Base-by-base conservation (phyloP, 2,329 filamentous ascomycete species). In the Fonsecaea pedrosoi region DNA sequence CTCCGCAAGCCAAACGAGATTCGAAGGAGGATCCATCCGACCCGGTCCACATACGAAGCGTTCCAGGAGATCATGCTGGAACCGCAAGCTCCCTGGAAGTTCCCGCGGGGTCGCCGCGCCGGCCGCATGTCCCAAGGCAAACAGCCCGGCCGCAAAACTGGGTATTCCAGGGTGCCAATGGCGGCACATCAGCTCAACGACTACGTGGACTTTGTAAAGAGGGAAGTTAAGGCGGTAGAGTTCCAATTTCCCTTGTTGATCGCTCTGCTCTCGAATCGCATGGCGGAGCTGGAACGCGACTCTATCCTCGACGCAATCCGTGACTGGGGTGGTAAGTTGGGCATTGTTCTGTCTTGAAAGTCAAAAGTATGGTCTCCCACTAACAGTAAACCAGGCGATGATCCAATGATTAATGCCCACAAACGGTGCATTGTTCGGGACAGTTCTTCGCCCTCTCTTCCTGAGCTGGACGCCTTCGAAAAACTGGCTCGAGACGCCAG, bases 241-340 rank as follows among this genome's bases (percentile, higher is more conserved):
- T 56, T 54, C 18, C 60, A 63, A 18, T 40, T 63, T 18, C 60
- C 60, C 12, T n/a, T 63, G 34, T 30, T 63, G 30, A 48, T 63
- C 8, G 25, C 48, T 18, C 21, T 63, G 10, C 32, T 63, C n/a
- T 63, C 60, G 32, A 56, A 35, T 34, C 48, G 53, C 15, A 35
- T 34, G 21, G 30, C 25, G 15, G 48, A 63, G 25, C 7, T 63
- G 35, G 34, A 63, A n/a, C 15, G 9, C 10, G 50, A 42, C 53
- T 34, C 48, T 9, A 56, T 63, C 8, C 21, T 56, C 15, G 60
- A 63, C 8, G n/a, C 15, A 21, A 63, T 63, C 18, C 15, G 13
- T 15, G 37, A 40, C 10, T 42, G 8, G 25, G 50, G 35, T 9
- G 12, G 60, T 63, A 38, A 48, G 60, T 25, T 56, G 15, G 15